Percentiles rank a stretch among this genome's conserved stretches.
These are phyloP conservation scores for Kitagawia praeruptora DNA, from an alignment of 129 eudicot genomes.

Conservation along the genomic window DNA sequence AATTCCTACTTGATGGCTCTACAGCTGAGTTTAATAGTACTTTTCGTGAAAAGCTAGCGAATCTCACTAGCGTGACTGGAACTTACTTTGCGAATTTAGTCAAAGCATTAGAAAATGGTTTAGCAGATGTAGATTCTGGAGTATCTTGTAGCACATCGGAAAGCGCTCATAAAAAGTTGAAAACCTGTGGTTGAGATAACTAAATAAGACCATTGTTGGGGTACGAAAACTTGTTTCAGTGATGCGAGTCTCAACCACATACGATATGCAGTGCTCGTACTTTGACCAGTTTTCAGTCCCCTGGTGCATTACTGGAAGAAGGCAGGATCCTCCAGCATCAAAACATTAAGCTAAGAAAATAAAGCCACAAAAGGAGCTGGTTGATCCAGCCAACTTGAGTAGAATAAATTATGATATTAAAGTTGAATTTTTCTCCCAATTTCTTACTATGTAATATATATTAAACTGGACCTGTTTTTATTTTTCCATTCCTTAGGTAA, in stretches of 20 bases:
- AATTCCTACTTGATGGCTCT: neutral
- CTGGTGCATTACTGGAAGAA: neutral
- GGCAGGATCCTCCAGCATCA: neutral
- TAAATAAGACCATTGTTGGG: neutral
- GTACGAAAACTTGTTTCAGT: constrained; percentile 24
- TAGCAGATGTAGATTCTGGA: constrained; percentile 8
- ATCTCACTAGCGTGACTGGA: constrained; percentile 15
- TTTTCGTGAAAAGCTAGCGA: constrained; percentile 7
- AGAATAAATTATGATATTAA: neutral
- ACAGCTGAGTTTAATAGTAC: constrained; percentile 1
- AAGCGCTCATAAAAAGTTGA: neutral
- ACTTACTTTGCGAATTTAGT: constrained; percentile 19
- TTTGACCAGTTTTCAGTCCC: neutral
- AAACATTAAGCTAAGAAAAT: neutral
- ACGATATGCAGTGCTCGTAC: constrained; percentile 8
- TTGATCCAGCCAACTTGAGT: neutral
- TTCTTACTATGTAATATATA: neutral
- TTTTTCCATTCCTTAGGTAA: neutral
- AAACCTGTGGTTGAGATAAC: neutral
- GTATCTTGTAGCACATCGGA: neutral
- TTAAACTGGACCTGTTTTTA: neutral
- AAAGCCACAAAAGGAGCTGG: neutral
- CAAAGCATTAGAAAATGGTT: constrained; percentile 12
- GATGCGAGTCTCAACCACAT: no score
- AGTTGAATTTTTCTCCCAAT: neutral